Evolutionary conservation across 208 protist genomes (phyloP), one percentile per base, ranked within the genome.

Genomic region (Acanthamoeba triangularis): DNA sequence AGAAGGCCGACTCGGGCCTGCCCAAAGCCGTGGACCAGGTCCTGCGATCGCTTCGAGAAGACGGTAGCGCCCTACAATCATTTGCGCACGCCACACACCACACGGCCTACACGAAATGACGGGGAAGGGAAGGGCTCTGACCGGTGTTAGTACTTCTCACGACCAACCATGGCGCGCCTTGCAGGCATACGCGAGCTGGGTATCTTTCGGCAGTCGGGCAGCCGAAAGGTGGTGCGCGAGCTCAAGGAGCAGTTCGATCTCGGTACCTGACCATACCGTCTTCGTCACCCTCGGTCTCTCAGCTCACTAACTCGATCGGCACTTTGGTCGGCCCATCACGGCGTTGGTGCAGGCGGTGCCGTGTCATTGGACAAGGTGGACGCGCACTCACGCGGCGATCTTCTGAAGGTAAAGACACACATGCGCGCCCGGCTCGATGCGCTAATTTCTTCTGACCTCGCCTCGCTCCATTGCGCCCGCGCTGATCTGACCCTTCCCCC

Each of bases 121-220:
- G 13, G 23, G 52, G 52, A 7, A 18, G 11, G 16, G 7, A 59
- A 61, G 13, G 13, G 59, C 59, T 8, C 1, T 65, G 59, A n/a
- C 23, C 11, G 16, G 23, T 65, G 16, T n/a, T 20, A 4, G 6
- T n/a, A 8, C 25, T 72, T 1, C 63, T 30, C 63, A 72, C 49
- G 49, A 4, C 11, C 0, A 72, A 1, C 16, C 16, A 72, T 13
- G 14, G 25, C 25, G 47, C 41, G 44, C 54, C 14, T 59, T 23
- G 44, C 47, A 85, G 76, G 76, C 41, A 85, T 85, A 35, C 76
- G 30, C 25, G 76, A 85, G 47, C 44, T 85, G 44, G 76, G 76
- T 1, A 85, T 85, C 18, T 85, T 85, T 33, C 18, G 76, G 76
- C 76, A 85, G 76, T 85, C 76, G 8, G 76, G 76, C 35, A 85